Conservation (phyloP, 345 rosid species). For the Rhizophora mangle region DNA sequence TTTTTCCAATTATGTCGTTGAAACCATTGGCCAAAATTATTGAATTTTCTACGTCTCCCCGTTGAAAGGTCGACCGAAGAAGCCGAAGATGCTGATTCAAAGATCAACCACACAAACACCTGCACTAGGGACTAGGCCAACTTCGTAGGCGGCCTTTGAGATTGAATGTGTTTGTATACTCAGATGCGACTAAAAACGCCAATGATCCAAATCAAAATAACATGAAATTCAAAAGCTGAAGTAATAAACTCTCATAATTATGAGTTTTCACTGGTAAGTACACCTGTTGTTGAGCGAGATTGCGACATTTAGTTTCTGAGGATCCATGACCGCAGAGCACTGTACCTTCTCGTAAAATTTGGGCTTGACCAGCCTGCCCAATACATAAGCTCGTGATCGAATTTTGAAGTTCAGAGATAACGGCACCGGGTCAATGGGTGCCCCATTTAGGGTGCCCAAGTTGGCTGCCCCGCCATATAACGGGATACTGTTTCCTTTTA, state of each 20-base stretch:
- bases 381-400: conserved; percentile 56
- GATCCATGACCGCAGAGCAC: conserved; percentile 53
- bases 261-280: conserved; percentile 29
- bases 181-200: too few species aligned
- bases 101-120: too few species aligned
- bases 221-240: too few species aligned
- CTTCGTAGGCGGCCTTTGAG: too few species aligned
- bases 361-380: conserved; percentile 57
- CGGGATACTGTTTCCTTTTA: conserved; percentile 46
- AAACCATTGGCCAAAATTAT: too few species aligned
- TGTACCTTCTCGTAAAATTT: conserved; percentile 48
- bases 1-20: too few species aligned
- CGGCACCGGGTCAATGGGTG: conserved; percentile 48
- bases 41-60: too few species aligned
- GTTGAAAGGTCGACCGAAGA: too few species aligned
- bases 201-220: too few species aligned
- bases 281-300: conserved; percentile 52
- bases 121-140: too few species aligned
- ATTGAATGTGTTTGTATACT: too few species aligned
- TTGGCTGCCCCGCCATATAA: conserved; percentile 62
- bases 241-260: background rate
- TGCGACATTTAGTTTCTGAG: conserved; percentile 41
- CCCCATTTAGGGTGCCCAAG: conserved; percentile 50
- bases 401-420: conserved; percentile 45
- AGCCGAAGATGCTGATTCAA: too few species aligned